phyloP scores from a whole-genome alignment of 345 rosid species.

The Moricandia moricandioides region DNA sequence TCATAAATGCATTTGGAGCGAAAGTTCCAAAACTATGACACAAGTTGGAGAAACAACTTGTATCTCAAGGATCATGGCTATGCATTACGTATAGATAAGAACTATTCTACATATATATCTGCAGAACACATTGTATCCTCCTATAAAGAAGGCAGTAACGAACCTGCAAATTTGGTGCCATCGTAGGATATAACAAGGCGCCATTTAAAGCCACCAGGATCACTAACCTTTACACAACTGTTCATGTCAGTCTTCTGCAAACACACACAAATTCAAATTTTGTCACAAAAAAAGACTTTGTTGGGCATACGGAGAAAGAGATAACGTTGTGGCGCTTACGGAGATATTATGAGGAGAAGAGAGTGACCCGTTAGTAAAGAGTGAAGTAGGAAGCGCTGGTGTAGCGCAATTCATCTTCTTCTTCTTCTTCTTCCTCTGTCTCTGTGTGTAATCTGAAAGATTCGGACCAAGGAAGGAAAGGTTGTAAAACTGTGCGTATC shows the following conservation, averaged over 20 bases:
- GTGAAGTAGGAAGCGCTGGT: conserved; percentile 40
- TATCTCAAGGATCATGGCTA: background rate
- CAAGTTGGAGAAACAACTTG: background rate
- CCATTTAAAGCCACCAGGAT: conserved; percentile 54
- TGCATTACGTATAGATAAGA: background rate
- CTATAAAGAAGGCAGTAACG: background rate
- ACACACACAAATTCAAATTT: background rate
- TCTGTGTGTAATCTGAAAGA: conserved; percentile 7
- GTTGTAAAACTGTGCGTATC: background rate
- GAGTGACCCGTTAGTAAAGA: conserved; percentile 25
- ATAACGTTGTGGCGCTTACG: conserved; percentile 23
- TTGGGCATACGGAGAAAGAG: conserved; percentile 1
- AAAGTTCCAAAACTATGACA: conserved; percentile 8
- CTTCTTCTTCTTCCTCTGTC: background rate
- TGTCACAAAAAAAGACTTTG: background rate
- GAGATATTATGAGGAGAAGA: conserved; percentile 27
- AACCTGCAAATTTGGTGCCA: conserved; percentile 79
- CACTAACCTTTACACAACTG: conserved; percentile 30
- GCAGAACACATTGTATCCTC: background rate
- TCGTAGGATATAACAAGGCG: conserved; percentile 80
- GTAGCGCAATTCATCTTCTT: conserved; percentile 40
- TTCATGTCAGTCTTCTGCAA: conserved; percentile 24
- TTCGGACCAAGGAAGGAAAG: background rate
- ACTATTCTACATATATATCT: background rate
- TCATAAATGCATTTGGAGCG: background rate